Base-by-base conservation (phyloP, 2,329 filamentous ascomycete genomes). In the Sporothrix schenckii region DNA sequence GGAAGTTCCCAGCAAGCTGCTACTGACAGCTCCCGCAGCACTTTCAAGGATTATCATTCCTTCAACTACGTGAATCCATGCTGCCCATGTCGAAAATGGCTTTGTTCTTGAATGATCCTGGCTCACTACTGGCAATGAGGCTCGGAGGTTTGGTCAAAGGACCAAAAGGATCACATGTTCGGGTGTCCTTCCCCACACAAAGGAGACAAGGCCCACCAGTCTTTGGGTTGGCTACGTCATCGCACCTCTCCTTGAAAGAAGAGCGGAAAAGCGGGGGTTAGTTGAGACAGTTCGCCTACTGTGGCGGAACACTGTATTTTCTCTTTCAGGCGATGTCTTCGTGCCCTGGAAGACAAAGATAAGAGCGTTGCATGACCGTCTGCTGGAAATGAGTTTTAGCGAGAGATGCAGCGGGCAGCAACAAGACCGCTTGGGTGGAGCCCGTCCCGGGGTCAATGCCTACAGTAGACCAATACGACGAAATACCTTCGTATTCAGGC, bases 331-430 rank as follows among this genome's bases (percentile, higher is more conserved):
- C 2, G 58, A 6, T 4, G 13, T 19, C 3, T 16, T 6, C 14
- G 13, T 24, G 7, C 63, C 49, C 27, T 14, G 11, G n/a, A 11
- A 52, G 34, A 54, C 41, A 58, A 58, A 58, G 52, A 49, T 54
- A 56, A 44, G 24, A 41, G 41, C 13, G n/a, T 60, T 69, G 19
- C n/a, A 44, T 53, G 50, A 58, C 58, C 19, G 34, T 9, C 58
- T 14, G 52, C 34, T 27, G 41, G 21, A 27, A 50, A 52, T 21
- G 27, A 69, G 58, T 73, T 74, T 73, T 63, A 74, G 74, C 74
- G 74, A 75, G 53, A 69, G 67, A 66, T 70, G 41, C 13, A 73
- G 74, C 72, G 73, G 58, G 1, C 61, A 34, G 47, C 24, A 10
- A 52, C 13, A 52, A 49, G 56, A 0, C 30, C 6, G 52, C 39